phyloP scores from a whole-genome alignment of 495 filamentous ascomycete species.

The Rhizodiscina lignyota region DNA sequence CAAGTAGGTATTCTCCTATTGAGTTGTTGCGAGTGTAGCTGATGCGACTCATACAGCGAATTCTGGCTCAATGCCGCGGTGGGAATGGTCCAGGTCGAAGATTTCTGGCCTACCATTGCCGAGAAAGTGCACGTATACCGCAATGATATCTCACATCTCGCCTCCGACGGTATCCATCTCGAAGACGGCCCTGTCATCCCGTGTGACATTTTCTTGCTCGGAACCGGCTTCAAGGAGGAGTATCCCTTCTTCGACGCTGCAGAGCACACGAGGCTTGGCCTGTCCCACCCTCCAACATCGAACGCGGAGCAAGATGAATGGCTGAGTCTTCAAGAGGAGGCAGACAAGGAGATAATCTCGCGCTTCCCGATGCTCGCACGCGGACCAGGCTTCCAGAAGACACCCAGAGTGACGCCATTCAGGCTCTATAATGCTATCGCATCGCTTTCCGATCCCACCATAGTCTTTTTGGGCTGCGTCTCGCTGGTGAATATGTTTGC shows the following conservation, averaged over 20 bases:
- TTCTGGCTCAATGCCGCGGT: constrained; percentile 2
- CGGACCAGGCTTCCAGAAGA: too few species aligned
- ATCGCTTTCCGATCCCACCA: not conserved
- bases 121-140: constrained; percentile 2
- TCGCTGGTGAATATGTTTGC: constrained; percentile 1
- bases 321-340: not conserved
- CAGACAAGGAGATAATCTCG: constrained; percentile 1
- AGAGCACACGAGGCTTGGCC: not conserved
- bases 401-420: too few species aligned
- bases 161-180: not conserved
- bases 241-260: constrained; percentile 1
- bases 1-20: not conserved
- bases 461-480: constrained; percentile 3
- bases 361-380: too few species aligned
- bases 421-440: constrained; percentile 2
- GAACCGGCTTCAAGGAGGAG: constrained; percentile 3
- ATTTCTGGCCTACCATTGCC: constrained; percentile 4
- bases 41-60: not conserved
- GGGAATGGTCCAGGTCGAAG: constrained; percentile 1
- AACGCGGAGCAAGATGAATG: not conserved
- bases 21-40: not conserved
- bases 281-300: not conserved
- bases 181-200: constrained; percentile 1
- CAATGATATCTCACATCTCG: constrained; percentile 1
- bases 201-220: constrained; percentile 1